Conservation (phyloP, 768 basidiomycete genomes). For the Tremella fuciformis region DNA sequence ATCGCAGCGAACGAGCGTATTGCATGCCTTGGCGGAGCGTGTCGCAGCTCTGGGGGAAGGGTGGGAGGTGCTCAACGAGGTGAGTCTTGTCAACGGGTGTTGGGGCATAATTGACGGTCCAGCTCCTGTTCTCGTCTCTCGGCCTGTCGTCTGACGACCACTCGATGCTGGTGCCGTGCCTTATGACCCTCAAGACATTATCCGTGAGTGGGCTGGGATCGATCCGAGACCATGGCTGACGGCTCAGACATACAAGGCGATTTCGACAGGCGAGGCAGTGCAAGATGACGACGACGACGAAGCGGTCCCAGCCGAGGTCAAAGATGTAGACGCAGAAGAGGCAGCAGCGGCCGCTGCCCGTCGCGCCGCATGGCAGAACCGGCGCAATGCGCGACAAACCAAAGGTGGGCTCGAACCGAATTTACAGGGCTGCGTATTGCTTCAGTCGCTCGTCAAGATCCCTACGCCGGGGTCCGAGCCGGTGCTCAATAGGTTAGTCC, state of each 20-base stretch:
- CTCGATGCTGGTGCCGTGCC: slow-evolving; percentile 64
- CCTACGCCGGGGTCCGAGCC: slow-evolving; percentile 64
- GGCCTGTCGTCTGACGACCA: slow-evolving; percentile 60
- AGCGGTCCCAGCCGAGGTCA: slow-evolving; percentile 18
- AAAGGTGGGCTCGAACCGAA: slow-evolving; percentile 61
- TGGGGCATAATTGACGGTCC: not conserved
- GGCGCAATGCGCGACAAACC: slow-evolving; percentile 36
- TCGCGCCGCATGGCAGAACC: slow-evolving; percentile 42
- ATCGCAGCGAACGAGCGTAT: slow-evolving; percentile 69
- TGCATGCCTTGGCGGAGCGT: slow-evolving; percentile 73
- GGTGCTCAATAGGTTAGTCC: slow-evolving; percentile 66
- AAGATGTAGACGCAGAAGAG: slow-evolving; percentile 41
- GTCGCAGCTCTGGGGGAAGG: slow-evolving; percentile 57
- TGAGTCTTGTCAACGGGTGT: slow-evolving; percentile 50
- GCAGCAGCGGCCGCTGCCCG: slow-evolving; percentile 42
- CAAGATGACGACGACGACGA: slow-evolving; percentile 19
- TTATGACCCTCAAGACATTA: slow-evolving; percentile 56
- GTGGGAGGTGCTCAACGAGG: slow-evolving; percentile 61
- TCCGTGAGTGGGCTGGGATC: slow-evolving; percentile 36
- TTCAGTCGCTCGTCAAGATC: slow-evolving; percentile 77
- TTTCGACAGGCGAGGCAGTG: slow-evolving; percentile 26
- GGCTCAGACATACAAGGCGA: slow-evolving; percentile 40
- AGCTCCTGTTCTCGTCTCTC: slow-evolving; percentile 66
- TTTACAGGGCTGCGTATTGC: slow-evolving; percentile 76
- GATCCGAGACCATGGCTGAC: too few relatives aligned